A percentile compares a stretch with the other conserved stretches of the same genome.
Evolutionary conservation across 2,329 filamentous ascomycete species (phyloP).

Genomic region (Myriosclerotinia scirpicola): DNA sequence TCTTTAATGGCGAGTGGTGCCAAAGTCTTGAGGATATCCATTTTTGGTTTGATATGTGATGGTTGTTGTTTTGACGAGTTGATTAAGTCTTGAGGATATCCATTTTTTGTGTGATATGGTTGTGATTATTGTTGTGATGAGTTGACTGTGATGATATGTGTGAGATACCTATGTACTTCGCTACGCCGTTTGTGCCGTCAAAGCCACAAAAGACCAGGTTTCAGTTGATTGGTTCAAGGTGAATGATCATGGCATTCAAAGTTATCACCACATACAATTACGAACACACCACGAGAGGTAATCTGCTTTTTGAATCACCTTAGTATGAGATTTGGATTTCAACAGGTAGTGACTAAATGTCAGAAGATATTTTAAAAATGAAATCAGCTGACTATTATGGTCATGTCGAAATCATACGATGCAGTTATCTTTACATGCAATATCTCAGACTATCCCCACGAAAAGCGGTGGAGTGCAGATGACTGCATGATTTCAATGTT

Average conservation of each 20-base stretch:
- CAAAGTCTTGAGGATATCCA: conserved; percentile 12
- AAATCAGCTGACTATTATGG: conserved; percentile 6
- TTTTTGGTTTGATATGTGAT: neutral
- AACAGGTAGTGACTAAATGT: neutral
- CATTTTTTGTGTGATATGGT: neutral
- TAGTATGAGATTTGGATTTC: neutral
- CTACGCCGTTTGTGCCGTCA: neutral
- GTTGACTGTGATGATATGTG: neutral
- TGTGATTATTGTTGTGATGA: neutral
- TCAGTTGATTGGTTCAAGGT: neutral
- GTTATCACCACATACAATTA: neutral
- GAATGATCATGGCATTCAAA: neutral
- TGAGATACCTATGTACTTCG: neutral
- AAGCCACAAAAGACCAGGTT: neutral
- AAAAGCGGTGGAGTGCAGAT: neutral
- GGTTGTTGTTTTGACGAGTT: too few relatives aligned
- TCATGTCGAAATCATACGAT: conserved; percentile 4
- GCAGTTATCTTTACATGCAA: neutral
- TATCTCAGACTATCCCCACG: neutral
- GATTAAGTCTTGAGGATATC: neutral
- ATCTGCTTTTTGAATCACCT: neutral
- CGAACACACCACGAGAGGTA: neutral
- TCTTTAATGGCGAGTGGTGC: conserved; percentile 4
- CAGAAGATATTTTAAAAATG: neutral
- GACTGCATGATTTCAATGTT: neutral